These are phyloP conservation scores for Debaryomyces sp. DNA, from an alignment of 1,139 yeast species.

Conservation along the genomic window DNA sequence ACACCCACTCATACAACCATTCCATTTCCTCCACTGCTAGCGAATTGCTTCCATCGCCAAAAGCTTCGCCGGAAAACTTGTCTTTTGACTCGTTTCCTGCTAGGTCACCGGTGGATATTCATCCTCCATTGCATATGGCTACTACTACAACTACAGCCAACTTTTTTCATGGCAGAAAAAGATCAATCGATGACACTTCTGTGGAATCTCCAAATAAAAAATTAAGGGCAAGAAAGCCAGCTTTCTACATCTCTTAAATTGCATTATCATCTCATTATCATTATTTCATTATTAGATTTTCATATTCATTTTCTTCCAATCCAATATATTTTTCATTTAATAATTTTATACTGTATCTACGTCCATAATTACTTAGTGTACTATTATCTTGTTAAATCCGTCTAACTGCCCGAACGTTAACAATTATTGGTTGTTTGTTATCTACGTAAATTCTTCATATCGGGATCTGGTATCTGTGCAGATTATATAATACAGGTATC, in stretches of 20 bases:
- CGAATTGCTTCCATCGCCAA: conserved; percentile 19
- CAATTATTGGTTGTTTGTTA: neutral
- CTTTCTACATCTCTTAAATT: conserved; percentile 19
- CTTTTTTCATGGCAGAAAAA: conserved; percentile 8
- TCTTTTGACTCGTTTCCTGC: conserved; percentile 1
- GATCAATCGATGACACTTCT: conserved; percentile 10
- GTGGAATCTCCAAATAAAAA: conserved; percentile 21
- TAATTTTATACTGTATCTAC: neutral
- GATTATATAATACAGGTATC: neutral
- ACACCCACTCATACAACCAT: neutral
- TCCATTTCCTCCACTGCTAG: neutral
- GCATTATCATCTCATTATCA: neutral
- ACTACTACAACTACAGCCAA: neutral
- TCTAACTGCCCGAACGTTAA: neutral
- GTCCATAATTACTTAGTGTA: neutral
- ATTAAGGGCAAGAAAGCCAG: conserved; percentile 22
- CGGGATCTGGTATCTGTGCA: neutral
- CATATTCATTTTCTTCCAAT: neutral
- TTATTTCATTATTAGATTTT: neutral
- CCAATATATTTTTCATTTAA: neutral
- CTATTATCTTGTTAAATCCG: neutral
- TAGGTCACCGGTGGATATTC: conserved; percentile 15
- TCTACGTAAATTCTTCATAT: neutral
- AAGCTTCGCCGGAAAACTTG: conserved; percentile 11
- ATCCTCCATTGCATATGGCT: conserved; percentile 21